Evolutionary conservation across 176 grass and related monocot species (phyloP).

Genomic region (Coix lacrymajobi): DNA sequence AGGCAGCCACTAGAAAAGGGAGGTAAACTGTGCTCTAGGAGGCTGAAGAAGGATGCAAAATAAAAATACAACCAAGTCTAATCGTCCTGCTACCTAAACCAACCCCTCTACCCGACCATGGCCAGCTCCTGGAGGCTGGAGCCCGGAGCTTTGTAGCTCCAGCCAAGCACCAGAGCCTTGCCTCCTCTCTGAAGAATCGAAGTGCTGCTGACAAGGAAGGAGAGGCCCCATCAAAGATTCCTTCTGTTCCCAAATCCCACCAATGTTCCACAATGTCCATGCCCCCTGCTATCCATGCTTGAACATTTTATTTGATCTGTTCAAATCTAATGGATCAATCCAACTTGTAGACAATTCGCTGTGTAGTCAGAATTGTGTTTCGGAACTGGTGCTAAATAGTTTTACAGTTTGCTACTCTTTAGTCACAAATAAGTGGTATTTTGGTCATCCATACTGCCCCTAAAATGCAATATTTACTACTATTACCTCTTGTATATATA

Average conservation of each 20-base stretch:
- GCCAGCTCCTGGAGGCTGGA: background rate
- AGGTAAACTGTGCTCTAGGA: background rate
- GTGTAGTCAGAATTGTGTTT: conserved; percentile 9
- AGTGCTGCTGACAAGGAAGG: background rate
- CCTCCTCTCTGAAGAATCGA: background rate
- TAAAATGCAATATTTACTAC: background rate
- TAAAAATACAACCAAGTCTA: background rate
- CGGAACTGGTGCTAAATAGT: background rate
- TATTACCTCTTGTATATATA: background rate
- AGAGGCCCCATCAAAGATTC: background rate
- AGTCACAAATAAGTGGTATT: background rate
- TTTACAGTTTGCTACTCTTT: background rate
- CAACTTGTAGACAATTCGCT: background rate
- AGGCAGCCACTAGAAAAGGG: background rate
- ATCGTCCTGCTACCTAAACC: background rate
- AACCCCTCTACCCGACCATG: background rate
- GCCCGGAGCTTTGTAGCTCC: background rate
- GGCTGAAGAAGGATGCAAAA: background rate
- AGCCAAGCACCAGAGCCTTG: background rate
- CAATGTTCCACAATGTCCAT: background rate
- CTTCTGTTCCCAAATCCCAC: background rate
- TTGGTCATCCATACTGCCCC: background rate
- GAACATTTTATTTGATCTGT: conserved; percentile 5
- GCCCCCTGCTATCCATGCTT: background rate
- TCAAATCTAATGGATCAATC: background rate